These are phyloP conservation scores for Xylaria sp. DNA, from an alignment of 2,329 filamentous ascomycete genomes.

Conservation along the genomic window DNA sequence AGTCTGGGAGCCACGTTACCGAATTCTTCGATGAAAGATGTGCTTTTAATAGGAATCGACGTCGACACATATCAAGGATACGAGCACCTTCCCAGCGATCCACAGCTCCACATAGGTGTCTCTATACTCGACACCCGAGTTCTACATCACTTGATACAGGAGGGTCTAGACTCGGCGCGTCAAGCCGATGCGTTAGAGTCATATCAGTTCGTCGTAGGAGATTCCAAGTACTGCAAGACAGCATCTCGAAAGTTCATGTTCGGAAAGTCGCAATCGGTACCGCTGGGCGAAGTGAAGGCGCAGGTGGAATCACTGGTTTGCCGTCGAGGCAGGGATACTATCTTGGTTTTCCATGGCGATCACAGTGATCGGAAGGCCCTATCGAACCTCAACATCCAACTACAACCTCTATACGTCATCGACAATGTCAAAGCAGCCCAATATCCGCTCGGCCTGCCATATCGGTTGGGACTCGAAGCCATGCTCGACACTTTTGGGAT, in stretches of 20 bases:
- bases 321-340: neutral
- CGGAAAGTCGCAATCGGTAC: conserved; percentile 18
- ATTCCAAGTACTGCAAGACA: conserved; percentile 16
- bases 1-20: conserved; percentile 15
- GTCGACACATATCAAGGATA: conserved; percentile 24
- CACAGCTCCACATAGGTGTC: conserved; percentile 19
- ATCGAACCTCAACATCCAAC: neutral
- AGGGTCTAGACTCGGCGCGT: neutral
- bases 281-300: conserved; percentile 14
- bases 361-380: neutral
- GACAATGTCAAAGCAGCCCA: conserved; percentile 1
- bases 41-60: conserved; percentile 24
- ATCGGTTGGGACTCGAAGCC: conserved; percentile 18
- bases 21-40: conserved; percentile 24
- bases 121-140: conserved; percentile 24
- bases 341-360: neutral
- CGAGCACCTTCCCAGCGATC: conserved; percentile 15
- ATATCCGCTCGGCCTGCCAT: conserved; percentile 13
- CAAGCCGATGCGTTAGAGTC: conserved; percentile 9
- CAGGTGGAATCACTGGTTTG: conserved; percentile 13
- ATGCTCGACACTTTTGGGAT: conserved; percentile 24
- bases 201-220: conserved; percentile 19
- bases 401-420: neutral
- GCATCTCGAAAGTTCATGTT: conserved; percentile 17
- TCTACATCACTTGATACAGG: neutral